phyloP scores from a whole-genome alignment of 192 early-diverging fungal genomes.

The Coemansia sp. region DNA sequence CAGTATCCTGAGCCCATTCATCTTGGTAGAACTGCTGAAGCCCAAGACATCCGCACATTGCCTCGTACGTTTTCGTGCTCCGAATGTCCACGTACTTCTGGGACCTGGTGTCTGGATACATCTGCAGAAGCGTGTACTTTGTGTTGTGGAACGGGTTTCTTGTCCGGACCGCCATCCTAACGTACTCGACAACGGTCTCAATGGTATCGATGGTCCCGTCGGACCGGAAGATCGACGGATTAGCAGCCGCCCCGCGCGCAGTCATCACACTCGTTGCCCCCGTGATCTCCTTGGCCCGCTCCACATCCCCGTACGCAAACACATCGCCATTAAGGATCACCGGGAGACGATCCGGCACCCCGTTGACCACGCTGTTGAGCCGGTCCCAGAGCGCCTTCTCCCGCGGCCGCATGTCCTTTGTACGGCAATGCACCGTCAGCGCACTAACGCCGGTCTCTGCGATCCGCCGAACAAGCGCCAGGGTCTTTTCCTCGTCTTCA shows the following conservation, averaged over 20 bases:
- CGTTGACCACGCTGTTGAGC: slow-evolving; percentile 70
- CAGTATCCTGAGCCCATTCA: slow-evolving; percentile 20
- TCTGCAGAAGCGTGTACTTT: slow-evolving; percentile 89
- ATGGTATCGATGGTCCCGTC: slow-evolving; percentile 59
- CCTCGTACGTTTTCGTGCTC: slow-evolving; percentile 55
- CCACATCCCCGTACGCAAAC: slow-evolving; percentile 63
- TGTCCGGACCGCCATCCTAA: slow-evolving; percentile 64
- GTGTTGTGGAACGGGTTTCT: slow-evolving; percentile 81
- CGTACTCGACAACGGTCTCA: slow-evolving; percentile 67
- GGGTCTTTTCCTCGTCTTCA: slow-evolving; percentile 73
- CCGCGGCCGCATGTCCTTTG: slow-evolving; percentile 72
- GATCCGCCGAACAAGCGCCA: slow-evolving; percentile 78
- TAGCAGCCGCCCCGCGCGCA: slow-evolving; percentile 82
- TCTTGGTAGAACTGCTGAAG: slow-evolving; percentile 34
- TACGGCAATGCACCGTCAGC: slow-evolving; percentile 87
- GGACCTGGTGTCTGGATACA: slow-evolving; percentile 70
- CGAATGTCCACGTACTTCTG: slow-evolving; percentile 51
- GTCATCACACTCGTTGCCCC: slow-evolving; percentile 80
- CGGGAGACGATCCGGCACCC: slow-evolving; percentile 65
- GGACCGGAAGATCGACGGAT: slow-evolving; percentile 84
- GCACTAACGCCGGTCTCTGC: slow-evolving; percentile 84
- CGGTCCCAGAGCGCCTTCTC: slow-evolving; percentile 83
- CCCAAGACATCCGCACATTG: slow-evolving; percentile 57
- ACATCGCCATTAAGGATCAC: slow-evolving; percentile 95
- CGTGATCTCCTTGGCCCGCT: slow-evolving; percentile 60